phyloP scores from a whole-genome alignment of 306 rosid species.

The Nissolia schottii region DNA sequence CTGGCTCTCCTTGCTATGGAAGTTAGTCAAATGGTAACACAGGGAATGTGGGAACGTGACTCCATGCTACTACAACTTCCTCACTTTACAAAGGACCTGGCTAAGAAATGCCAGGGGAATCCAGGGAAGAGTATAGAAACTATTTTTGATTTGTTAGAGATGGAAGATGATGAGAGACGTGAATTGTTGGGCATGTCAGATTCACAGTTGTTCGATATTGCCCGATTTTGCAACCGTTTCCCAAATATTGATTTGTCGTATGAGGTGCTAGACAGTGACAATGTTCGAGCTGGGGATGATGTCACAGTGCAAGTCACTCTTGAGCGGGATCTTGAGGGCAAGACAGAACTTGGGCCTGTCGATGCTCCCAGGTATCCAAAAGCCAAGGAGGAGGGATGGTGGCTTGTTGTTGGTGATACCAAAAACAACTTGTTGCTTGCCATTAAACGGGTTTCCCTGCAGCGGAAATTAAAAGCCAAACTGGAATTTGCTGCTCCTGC shows the following conservation, averaged over 20 bases:
- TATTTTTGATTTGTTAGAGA: conserved; percentile 80
- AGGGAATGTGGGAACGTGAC: conserved; percentile 93
- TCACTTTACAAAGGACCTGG: conserved; percentile 86
- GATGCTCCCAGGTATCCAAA: conserved; percentile 77
- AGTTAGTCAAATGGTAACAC: conserved; percentile 94
- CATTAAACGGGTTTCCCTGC: conserved; percentile 73
- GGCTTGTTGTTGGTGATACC: conserved; percentile 91
- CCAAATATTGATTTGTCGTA: conserved; percentile 75
- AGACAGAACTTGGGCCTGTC: conserved; percentile 61
- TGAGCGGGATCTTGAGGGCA: conserved; percentile 79
- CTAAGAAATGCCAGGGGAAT: conserved; percentile 70
- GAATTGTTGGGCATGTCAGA: conserved; percentile 81
- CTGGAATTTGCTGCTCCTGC: conserved; percentile 72
- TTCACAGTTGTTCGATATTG: conserved; percentile 65
- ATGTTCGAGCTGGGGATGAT: conserved; percentile 56
- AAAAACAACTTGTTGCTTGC: conserved; percentile 67
- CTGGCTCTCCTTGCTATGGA: conserved; percentile 90
- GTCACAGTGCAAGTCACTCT: conserved; percentile 61
- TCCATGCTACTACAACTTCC: conserved; percentile 90
- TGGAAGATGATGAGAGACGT: conserved; percentile 82
- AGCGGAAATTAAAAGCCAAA: conserved; percentile 66
- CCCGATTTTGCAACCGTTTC: conserved; percentile 74
- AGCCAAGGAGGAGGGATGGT: conserved; percentile 94
- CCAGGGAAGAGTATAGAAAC: conserved; percentile 70
- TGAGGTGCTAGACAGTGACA: conserved; percentile 61